phyloP scores from a whole-genome alignment of 2,329 filamentous ascomycete genomes.

The Ceratocystiopsis sp. region DNA sequence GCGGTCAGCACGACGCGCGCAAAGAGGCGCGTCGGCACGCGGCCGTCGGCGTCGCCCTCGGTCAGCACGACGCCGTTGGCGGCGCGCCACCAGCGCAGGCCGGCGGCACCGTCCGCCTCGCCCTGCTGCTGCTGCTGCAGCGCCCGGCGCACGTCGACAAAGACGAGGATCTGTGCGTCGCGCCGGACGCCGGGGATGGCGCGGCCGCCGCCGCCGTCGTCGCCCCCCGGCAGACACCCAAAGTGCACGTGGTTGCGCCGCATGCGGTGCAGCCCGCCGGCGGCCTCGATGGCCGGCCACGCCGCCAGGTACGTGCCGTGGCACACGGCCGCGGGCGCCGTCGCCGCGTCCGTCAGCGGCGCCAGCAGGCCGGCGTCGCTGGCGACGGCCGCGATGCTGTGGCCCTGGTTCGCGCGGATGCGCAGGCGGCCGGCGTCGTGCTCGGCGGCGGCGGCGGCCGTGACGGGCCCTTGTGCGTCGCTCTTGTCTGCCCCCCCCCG shows the following conservation, averaged over 20 bases:
- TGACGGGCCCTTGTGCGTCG: conserved; percentile 5
- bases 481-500: background rate
- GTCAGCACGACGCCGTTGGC: conserved; percentile 63
- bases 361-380: conserved; percentile 48
- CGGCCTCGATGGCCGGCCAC: conserved; percentile 57
- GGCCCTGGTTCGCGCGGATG: conserved; percentile 91
- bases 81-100: conserved; percentile 59
- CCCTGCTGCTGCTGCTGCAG: conserved; percentile 23
- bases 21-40: conserved; percentile 52
- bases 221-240: conserved; percentile 22
- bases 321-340: conserved; percentile 51
- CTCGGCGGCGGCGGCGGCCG: conserved; percentile 20
- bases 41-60: conserved; percentile 39
- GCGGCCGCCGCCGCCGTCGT: background rate
- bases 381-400: conserved; percentile 56
- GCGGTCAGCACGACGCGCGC: conserved; percentile 43
- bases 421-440: conserved; percentile 45
- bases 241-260: conserved; percentile 80
- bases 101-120: conserved; percentile 22
- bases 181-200: conserved; percentile 58
- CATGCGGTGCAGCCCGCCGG: conserved; percentile 70
- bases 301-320: conserved; percentile 80
- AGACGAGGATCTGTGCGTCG: conserved; percentile 62
- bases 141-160: conserved; percentile 54
- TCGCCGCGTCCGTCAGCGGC: conserved; percentile 43